Evolutionary conservation across 768 basidiomycete species (phyloP).

Genomic region (Lactarius quietus): DNA sequence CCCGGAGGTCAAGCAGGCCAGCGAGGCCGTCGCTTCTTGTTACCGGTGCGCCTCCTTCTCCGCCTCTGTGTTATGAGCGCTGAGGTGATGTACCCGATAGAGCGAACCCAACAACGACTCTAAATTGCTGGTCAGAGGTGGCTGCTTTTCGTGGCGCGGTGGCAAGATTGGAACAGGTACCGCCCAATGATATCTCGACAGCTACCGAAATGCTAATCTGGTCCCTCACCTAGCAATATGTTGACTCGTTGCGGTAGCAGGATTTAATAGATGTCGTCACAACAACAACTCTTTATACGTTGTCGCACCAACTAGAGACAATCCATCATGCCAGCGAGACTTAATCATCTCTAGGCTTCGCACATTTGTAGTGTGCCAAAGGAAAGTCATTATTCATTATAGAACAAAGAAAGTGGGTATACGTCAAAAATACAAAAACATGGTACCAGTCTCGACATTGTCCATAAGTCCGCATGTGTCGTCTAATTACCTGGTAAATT

Average conservation of each 20-base stretch:
- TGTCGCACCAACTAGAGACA: conserved; percentile 9
- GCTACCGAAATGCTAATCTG: conserved; percentile 8
- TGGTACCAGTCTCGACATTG: background rate
- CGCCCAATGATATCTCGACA: background rate
- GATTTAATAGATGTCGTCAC: conserved; percentile 6
- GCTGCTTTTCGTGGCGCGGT: conserved; percentile 66
- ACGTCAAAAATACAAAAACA: conserved; percentile 6
- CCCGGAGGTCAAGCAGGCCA: conserved; percentile 52
- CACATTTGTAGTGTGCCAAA: background rate
- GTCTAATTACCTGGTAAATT: conserved; percentile 2
- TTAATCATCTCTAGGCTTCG: background rate
- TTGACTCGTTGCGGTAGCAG: conserved; percentile 45
- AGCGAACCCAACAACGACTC: conserved; percentile 46
- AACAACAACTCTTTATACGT: background rate
- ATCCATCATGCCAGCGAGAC: background rate
- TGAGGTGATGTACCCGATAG: conserved; percentile 25
- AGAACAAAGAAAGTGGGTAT: conserved; percentile 1
- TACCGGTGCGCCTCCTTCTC: conserved; percentile 52
- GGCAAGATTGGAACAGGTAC: conserved; percentile 63
- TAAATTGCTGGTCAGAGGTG: conserved; percentile 77
- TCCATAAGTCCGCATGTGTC: background rate
- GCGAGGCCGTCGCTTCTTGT: conserved; percentile 65
- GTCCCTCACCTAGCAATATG: conserved; percentile 49
- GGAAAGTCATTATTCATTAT: background rate
- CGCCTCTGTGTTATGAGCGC: background rate